phyloP scores from a whole-genome alignment of 139 green algal genomes.

The Coccomyxa sp. region DNA sequence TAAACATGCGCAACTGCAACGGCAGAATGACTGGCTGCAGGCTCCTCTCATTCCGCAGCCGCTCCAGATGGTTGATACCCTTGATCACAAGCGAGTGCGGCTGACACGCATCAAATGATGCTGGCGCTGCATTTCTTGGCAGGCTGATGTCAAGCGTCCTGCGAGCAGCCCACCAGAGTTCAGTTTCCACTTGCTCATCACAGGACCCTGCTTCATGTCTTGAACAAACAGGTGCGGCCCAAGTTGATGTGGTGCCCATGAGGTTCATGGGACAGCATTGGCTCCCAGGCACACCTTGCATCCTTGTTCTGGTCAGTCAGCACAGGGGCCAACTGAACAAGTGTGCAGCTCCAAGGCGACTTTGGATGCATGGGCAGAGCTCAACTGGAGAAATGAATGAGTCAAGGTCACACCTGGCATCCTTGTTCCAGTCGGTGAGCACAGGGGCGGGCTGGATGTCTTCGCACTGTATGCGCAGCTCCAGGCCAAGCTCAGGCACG shows the following conservation, averaged over 20 bases:
- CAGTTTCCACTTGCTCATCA: too few species aligned
- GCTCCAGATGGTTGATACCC: conserved; percentile 15
- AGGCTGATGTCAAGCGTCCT: background rate
- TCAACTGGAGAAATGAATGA: too few species aligned
- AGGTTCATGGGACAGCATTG: too few species aligned
- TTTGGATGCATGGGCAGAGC: too few species aligned
- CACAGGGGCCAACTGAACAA: too few species aligned
- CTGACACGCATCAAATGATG: background rate
- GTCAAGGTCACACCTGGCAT: background rate
- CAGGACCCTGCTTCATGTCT: too few species aligned
- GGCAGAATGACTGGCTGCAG: conserved; percentile 23
- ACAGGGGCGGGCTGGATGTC: conserved; percentile 23
- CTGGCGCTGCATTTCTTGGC: background rate
- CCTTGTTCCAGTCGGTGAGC: conserved; percentile 1
- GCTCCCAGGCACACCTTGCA: too few species aligned
- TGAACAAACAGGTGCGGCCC: too few species aligned
- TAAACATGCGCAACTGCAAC: conserved; percentile 30
- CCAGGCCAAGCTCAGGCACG: conserved; percentile 65
- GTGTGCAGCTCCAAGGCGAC: too few species aligned
- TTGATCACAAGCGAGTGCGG: background rate
- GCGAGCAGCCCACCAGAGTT: too few species aligned
- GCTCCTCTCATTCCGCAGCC: conserved; percentile 14
- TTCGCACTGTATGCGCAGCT: conserved; percentile 45
- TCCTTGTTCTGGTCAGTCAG: too few species aligned
- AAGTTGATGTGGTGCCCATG: too few species aligned